phyloP scores from a whole-genome alignment of 2,329 filamentous ascomycete genomes.

The Fusarium domesticum region DNA sequence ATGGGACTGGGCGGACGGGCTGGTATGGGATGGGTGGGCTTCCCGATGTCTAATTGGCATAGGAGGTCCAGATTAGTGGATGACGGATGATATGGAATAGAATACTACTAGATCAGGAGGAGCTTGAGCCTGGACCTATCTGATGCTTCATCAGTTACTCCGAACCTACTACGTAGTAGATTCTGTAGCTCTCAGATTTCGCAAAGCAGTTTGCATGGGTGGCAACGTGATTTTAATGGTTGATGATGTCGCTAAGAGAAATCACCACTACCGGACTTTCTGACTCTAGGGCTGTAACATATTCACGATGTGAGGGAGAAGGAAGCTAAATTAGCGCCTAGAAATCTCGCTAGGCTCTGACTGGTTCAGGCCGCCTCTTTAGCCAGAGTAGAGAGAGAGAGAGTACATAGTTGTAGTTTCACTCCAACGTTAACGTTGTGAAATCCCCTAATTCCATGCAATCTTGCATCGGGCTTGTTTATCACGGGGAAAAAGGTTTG shows the following conservation, averaged over 20 bases:
- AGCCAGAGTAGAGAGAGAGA: not conserved
- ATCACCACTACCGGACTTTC: not conserved
- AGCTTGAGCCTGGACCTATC: not conserved
- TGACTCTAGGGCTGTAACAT: not conserved
- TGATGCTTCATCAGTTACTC: not conserved
- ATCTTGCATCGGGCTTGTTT: not conserved
- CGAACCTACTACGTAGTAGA: no score
- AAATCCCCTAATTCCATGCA: not conserved
- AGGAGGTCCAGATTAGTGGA: not conserved
- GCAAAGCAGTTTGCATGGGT: not conserved
- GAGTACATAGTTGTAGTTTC: not conserved
- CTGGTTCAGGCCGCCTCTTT: not conserved
- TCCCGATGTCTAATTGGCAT: not conserved
- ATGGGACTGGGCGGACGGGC: constrained; percentile 1
- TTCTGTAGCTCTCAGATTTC: not conserved
- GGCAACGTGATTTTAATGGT: not conserved
- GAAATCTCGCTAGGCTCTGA: not conserved
- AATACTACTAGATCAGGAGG: not conserved
- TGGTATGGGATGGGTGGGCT: not conserved
- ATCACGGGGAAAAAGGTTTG: not conserved
- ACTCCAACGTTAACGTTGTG: not conserved
- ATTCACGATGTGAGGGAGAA: not conserved
- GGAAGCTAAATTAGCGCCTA: not conserved
- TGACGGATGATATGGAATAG: not conserved
- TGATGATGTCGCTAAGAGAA: not conserved